These are phyloP conservation scores for Solanum lycopersicoides DNA, from an alignment of 257 asterid genomes.

Conservation along the genomic window DNA sequence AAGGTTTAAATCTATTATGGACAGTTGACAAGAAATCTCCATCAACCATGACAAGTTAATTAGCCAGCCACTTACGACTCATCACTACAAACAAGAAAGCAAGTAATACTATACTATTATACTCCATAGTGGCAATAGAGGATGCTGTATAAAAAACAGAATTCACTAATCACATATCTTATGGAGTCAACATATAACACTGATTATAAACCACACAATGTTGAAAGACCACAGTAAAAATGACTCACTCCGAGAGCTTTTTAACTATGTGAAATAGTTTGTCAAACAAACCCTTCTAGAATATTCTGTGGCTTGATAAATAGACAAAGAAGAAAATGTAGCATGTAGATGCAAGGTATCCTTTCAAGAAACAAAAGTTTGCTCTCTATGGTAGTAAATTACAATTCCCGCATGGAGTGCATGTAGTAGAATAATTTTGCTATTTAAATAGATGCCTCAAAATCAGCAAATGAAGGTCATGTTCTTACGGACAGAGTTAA, in stretches of 20 bases:
- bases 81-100: background rate
- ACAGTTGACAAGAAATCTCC: background rate
- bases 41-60: background rate
- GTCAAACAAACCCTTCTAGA: background rate
- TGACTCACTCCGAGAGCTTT: background rate
- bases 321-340: background rate
- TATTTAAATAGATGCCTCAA: background rate
- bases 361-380: background rate
- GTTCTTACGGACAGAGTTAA: background rate
- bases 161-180: background rate
- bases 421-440: background rate
- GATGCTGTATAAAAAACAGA: background rate
- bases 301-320: background rate
- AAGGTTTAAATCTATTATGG: background rate
- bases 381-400: background rate
- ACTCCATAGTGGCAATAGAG: background rate
- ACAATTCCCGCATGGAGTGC: background rate
- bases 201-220: background rate
- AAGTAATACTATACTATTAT: background rate
- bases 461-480: background rate
- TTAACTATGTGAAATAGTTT: background rate
- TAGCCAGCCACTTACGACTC: background rate
- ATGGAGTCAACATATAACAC: background rate
- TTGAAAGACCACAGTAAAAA: background rate
- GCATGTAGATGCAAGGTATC: background rate